These are phyloP conservation scores for Mortierella sp. DNA, from an alignment of 371 early-diverging fungal genomes.

Conservation along the genomic window DNA sequence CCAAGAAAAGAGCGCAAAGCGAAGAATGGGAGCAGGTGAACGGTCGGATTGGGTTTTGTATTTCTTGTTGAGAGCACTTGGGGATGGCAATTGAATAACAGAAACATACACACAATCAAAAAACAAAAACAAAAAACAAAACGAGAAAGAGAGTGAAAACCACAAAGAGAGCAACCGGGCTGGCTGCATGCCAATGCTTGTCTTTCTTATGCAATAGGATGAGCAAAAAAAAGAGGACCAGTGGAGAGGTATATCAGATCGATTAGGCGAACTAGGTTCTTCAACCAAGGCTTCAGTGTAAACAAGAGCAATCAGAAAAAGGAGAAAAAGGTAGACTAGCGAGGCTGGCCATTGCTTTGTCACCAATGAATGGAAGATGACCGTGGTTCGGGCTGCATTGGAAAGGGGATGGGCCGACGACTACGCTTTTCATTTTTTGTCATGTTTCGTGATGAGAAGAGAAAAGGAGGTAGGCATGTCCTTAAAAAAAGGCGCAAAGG, in stretches of 20 bases:
- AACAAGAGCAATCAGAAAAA: not conserved
- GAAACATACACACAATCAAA: not conserved
- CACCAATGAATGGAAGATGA: not conserved
- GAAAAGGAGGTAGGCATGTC: not conserved
- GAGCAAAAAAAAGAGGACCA: not conserved
- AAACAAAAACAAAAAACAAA: no score
- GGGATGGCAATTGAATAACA: not conserved
- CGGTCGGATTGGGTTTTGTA: not conserved
- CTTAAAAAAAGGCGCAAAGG: not conserved
- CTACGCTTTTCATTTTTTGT: not conserved
- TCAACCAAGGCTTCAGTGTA: no score
- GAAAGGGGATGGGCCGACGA: not conserved
- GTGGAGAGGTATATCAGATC: not conserved
- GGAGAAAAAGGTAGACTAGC: not conserved
- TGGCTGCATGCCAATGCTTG: slow-evolving; percentile 5
- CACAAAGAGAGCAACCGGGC: not conserved
- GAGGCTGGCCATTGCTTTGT: not conserved
- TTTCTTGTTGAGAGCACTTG: not conserved
- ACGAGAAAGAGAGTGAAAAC: no score
- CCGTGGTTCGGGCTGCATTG: no score
- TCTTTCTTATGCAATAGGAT: not conserved
- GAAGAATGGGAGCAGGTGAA: not conserved
- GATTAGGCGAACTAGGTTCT: not conserved
- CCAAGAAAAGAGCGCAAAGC: not conserved
- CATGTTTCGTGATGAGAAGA: not conserved